Evolutionary conservation across 192 early-diverging fungal species (phyloP).

Genomic region (Coemansia brasiliensis): DNA sequence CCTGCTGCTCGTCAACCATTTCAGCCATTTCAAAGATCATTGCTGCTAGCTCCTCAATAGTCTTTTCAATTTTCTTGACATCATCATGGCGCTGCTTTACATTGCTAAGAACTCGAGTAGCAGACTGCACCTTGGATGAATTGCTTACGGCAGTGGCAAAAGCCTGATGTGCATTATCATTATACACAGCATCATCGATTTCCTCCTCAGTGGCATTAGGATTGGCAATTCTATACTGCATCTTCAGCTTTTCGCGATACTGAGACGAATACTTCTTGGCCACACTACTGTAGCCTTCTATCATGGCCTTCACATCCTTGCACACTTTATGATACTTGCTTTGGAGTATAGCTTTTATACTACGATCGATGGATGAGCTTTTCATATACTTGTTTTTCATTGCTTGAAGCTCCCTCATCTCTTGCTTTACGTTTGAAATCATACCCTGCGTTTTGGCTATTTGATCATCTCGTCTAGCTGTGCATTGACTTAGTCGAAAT

Average conservation of each 20-base stretch:
- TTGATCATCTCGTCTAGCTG: conserved; percentile 2
- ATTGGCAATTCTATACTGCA: conserved; percentile 28
- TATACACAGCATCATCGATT: conserved; percentile 25
- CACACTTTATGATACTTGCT: background rate
- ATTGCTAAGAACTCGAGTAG: conserved; percentile 16
- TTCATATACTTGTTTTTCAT: conserved; percentile 1
- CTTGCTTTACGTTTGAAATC: background rate
- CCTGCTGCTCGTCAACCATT: conserved; percentile 32
- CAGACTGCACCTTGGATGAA: conserved; percentile 8
- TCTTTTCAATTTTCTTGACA: conserved; percentile 28
- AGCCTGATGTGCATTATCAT: conserved; percentile 28
- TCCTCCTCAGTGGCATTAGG: conserved; percentile 26
- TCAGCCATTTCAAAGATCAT: conserved; percentile 20
- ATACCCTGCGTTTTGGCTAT: background rate
- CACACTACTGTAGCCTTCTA: background rate
- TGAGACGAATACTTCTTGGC: background rate
- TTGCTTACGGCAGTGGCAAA: conserved; percentile 21
- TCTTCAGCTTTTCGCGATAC: conserved; percentile 15
- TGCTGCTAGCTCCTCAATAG: conserved; percentile 19
- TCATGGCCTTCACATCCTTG: background rate
- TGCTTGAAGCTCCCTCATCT: background rate
- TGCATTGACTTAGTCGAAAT: conserved; percentile 2
- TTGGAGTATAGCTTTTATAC: background rate
- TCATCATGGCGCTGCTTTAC: conserved; percentile 28
- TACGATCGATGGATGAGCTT: background rate